Evolutionary conservation across 1,139 yeast species (phyloP).

Genomic region (Geotrichum aggregatum): DNA sequence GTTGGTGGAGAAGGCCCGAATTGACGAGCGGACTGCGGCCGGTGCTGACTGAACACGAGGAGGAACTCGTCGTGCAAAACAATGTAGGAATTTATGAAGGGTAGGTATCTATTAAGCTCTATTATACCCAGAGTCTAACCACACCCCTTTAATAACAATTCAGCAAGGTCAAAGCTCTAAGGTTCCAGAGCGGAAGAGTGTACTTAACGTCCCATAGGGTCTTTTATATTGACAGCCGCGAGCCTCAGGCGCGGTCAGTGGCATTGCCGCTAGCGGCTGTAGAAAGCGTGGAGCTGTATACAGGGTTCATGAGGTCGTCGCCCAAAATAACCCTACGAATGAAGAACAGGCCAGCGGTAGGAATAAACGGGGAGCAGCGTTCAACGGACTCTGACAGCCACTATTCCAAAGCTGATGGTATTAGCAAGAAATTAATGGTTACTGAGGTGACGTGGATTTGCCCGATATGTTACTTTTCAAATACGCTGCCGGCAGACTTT

Average conservation of each 20-base stretch:
- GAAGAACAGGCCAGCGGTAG: constrained; percentile 21
- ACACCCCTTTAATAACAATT: no score
- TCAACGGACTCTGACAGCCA: no score
- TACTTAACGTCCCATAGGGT: constrained; percentile 72
- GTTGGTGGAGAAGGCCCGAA: constrained; percentile 44
- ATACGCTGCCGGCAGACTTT: constrained; percentile 43
- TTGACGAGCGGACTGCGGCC: constrained; percentile 49
- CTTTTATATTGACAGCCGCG: constrained; percentile 60
- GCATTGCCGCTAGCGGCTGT: constrained; percentile 50
- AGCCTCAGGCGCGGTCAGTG: constrained; percentile 46
- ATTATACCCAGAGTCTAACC: neutral
- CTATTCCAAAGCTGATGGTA: neutral
- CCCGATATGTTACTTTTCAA: constrained; percentile 73
- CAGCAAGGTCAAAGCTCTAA: constrained; percentile 58
- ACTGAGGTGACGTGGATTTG: constrained; percentile 61
- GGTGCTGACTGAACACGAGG: constrained; percentile 43
- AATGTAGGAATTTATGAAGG: constrained; percentile 39
- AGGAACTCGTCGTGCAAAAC: constrained; percentile 40
- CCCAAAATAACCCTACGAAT: constrained; percentile 60
- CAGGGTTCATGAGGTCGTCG: constrained; percentile 68
- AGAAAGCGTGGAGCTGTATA: constrained; percentile 44
- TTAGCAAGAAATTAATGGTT: constrained; percentile 9
- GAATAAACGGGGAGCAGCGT: no score
- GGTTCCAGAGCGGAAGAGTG: constrained; percentile 69
- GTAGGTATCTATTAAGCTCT: constrained; percentile 19